These are phyloP conservation scores for Breynia disticha DNA, from an alignment of 441 rosid genomes.

Conservation along the genomic window DNA sequence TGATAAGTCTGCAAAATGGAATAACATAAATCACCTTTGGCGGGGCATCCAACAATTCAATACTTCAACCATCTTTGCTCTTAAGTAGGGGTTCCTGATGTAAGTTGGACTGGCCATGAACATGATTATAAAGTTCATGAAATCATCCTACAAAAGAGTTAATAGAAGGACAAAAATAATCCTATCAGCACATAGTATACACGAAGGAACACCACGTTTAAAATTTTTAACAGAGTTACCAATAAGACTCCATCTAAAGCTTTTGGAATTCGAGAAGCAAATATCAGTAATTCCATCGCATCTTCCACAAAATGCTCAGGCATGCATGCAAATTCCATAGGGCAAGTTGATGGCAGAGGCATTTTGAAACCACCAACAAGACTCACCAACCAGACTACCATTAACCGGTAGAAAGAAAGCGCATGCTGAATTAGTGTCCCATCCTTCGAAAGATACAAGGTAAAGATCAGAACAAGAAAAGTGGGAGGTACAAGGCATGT, in stretches of 20 bases:
- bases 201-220: background rate
- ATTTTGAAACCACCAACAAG: constrained; percentile 95
- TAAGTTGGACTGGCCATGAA: constrained; percentile 90
- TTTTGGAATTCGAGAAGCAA: constrained; percentile 86
- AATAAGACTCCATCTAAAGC: constrained; percentile 72
- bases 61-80: constrained; percentile 99
- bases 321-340: constrained; percentile 91
- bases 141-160: constrained; percentile 64
- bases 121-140: constrained; percentile 97
- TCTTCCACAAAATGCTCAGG: constrained; percentile 99
- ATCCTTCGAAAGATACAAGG: constrained; percentile 38
- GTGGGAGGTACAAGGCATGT: no score
- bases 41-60: constrained; percentile 99
- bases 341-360: constrained; percentile 78
- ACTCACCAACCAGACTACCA: constrained; percentile 85
- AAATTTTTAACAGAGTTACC: constrained; percentile 37
- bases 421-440: constrained; percentile 71
- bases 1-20: background rate
- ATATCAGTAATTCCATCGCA: constrained; percentile 89
- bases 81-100: constrained; percentile 86
- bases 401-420: constrained; percentile 76
- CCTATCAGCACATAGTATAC: background rate
- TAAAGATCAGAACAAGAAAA: constrained; percentile 3
- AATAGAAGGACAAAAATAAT: constrained; percentile 1
- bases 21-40: constrained; percentile 43